Conservation (phyloP, 306 rosid species). For the Pyrus communis region DNA sequence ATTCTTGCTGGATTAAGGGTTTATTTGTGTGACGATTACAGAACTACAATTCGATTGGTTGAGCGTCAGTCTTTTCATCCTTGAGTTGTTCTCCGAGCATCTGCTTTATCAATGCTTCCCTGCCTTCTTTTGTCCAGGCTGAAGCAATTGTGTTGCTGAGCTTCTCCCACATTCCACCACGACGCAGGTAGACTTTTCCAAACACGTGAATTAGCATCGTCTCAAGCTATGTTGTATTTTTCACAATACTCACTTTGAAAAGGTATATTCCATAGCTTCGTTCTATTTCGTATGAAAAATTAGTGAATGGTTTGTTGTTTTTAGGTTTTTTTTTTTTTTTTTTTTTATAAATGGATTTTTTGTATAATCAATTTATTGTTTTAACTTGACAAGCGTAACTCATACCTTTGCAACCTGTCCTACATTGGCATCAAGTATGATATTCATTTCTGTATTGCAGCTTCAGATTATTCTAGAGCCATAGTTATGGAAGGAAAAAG, state of each 20-base stretch:
- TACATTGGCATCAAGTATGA: background rate
- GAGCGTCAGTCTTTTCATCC: background rate
- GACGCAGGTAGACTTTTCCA: background rate
- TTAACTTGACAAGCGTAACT: too few species aligned
- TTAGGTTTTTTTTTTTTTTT: too few species aligned
- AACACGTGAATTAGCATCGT: background rate
- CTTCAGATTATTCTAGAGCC: conserved; percentile 75
- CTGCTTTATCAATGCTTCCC: background rate
- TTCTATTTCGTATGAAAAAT: too few species aligned
- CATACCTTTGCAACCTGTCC: too few species aligned
- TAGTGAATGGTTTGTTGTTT: too few species aligned
- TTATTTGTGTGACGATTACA: too few species aligned
- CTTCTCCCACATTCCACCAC: background rate
- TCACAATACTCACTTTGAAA: background rate
- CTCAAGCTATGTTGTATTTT: background rate
- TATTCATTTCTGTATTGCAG: conserved; percentile 48
- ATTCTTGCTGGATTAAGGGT: too few species aligned
- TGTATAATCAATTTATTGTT: too few species aligned
- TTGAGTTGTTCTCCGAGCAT: background rate
- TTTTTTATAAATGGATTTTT: too few species aligned
- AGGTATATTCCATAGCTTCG: too few species aligned
- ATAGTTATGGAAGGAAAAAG: conserved; percentile 60
- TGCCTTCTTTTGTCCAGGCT: background rate
- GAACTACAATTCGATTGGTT: too few species aligned
- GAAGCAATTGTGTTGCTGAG: background rate